Conservation (phyloP, 208 protist genomes). For the Wallacemonas collosoma region DNA sequence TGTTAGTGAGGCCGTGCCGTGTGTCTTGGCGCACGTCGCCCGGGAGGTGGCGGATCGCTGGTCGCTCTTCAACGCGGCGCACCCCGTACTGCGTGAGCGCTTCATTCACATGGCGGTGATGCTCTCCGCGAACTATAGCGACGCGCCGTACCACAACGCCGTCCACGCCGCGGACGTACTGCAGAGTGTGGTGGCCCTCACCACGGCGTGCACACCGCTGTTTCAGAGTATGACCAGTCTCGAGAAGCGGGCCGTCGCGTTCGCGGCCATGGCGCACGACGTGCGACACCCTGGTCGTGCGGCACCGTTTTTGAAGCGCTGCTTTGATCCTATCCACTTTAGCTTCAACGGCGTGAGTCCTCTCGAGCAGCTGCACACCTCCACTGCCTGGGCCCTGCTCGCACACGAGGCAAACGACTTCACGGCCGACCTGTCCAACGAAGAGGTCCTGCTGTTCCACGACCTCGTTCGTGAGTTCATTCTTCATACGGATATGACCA, state of each 20-base stretch:
- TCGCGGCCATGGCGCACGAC: conserved; percentile 73
- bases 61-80: conserved; percentile 46
- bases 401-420: conserved; percentile 54
- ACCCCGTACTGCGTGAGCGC: conserved; percentile 23
- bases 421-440: conserved; percentile 42
- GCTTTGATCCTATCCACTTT: conserved; percentile 62
- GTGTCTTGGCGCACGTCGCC: conserved; percentile 52
- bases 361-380: conserved; percentile 81
- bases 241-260: conserved; percentile 64
- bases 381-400: conserved; percentile 66
- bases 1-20: conserved; percentile 29
- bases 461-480: conserved; percentile 53
- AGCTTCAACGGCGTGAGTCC: conserved; percentile 47
- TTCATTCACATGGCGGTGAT: conserved; percentile 44
- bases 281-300: conserved; percentile 74
- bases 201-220: conserved; percentile 33
- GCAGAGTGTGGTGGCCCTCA: conserved; percentile 60
- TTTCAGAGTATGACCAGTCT: conserved; percentile 48
- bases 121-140: conserved; percentile 73
- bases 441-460: conserved; percentile 71
- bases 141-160: conserved; percentile 74
- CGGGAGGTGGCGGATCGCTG: conserved; percentile 45
- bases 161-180: conserved; percentile 78
- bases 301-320: conserved; percentile 49
- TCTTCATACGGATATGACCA: conserved; percentile 64